phyloP scores from a whole-genome alignment of 2,329 filamentous ascomycete genomes.

The Knufia petricola region DNA sequence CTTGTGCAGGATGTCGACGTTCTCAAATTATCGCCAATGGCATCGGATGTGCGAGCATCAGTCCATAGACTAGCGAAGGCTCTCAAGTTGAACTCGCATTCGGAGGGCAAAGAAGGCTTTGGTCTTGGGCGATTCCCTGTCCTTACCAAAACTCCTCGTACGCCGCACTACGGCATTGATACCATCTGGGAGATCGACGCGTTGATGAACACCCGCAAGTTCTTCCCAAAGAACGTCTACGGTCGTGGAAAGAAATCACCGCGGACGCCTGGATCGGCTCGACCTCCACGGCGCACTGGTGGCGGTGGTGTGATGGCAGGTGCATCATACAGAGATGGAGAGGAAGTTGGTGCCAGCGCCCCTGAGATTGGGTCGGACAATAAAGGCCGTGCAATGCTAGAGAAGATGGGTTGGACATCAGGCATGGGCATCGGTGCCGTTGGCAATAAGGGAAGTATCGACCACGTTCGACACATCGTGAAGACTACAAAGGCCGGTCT shows the following conservation, averaged over 20 bases:
- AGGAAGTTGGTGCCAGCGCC: slow-evolving; percentile 75
- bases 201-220: slow-evolving; percentile 19
- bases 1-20: slow-evolving; percentile 18
- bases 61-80: slow-evolving; percentile 69
- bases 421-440: slow-evolving; percentile 73
- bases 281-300: slow-evolving; percentile 26
- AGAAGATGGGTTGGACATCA: slow-evolving; percentile 94
- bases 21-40: slow-evolving; percentile 72
- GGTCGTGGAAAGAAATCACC: slow-evolving; percentile 2
- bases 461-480: slow-evolving; percentile 77
- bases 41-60: slow-evolving; percentile 62
- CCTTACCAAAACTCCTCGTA: slow-evolving; percentile 63
- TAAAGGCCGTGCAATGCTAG: slow-evolving; percentile 74
- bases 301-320: slow-evolving; percentile 35
- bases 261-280: slow-evolving; percentile 19
- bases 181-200: slow-evolving; percentile 39
- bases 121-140: slow-evolving; percentile 65
- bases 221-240: slow-evolving; percentile 17
- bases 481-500: slow-evolving; percentile 79
- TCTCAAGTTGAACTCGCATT: slow-evolving; percentile 75
- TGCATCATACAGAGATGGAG: slow-evolving; percentile 66
- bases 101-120: slow-evolving; percentile 62
- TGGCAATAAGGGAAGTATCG: slow-evolving; percentile 80
- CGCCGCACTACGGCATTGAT: slow-evolving; percentile 50
- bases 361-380: slow-evolving; percentile 77